Conservation (phyloP, 2,329 filamentous ascomycete species). For the Trichoderma aggressivum region DNA sequence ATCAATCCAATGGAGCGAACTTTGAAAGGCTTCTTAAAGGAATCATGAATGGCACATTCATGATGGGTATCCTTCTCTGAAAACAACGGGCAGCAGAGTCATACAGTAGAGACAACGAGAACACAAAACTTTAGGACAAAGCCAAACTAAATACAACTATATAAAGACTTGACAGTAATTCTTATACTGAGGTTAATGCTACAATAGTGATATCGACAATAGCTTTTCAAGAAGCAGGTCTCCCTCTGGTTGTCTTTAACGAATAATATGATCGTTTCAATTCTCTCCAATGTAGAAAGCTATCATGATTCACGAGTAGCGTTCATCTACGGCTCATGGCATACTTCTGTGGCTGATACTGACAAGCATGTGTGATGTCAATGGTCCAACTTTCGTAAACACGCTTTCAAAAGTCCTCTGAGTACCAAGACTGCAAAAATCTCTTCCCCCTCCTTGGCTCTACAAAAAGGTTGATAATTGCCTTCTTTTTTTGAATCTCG, state of each 20-base stretch:
- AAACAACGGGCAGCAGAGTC: background rate
- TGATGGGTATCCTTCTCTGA: background rate
- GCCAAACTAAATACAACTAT: background rate
- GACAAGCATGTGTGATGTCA: background rate
- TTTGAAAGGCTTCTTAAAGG: background rate
- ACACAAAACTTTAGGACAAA: background rate
- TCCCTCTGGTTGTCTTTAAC: background rate
- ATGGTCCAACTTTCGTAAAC: background rate
- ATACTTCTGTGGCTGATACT: background rate
- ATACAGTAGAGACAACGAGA: background rate
- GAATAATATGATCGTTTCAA: background rate
- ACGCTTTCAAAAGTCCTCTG: background rate
- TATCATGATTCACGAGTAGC: background rate
- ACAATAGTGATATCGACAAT: background rate
- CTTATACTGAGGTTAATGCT: background rate
- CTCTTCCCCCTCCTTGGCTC: background rate
- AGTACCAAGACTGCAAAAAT: background rate
- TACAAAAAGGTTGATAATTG: background rate
- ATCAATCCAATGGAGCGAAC: background rate
- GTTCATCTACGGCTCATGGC: background rate
- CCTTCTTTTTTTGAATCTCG: background rate
- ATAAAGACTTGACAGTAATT: background rate
- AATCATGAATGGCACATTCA: background rate
- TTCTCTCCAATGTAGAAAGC: background rate
- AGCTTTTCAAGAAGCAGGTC: background rate